Evolutionary conservation across 257 asterid genomes (phyloP).

Genomic region (Salvia rosmarinus): DNA sequence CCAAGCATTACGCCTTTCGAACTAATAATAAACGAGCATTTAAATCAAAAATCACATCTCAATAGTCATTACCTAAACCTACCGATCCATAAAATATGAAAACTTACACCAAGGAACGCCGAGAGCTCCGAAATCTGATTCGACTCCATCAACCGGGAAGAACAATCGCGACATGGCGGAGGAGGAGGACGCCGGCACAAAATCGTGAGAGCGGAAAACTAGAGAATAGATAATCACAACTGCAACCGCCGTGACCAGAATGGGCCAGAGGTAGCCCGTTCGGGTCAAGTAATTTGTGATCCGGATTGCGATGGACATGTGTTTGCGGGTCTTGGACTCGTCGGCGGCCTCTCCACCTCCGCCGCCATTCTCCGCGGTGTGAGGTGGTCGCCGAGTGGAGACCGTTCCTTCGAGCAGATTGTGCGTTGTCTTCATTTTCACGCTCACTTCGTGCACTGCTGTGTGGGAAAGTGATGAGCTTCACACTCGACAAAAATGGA

Average conservation of each 20-base stretch:
- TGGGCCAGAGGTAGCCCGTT: slow-evolving; percentile 74
- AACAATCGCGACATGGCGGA: slow-evolving; percentile 88
- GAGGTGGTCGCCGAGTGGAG: slow-evolving; percentile 70
- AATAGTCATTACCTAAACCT: too few relatives aligned
- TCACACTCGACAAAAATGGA: slow-evolving; percentile 8
- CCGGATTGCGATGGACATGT: slow-evolving; percentile 50
- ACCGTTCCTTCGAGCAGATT: slow-evolving; percentile 80
- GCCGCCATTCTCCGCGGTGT: too few relatives aligned
- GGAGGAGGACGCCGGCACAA: slow-evolving; percentile 80
- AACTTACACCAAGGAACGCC: slow-evolving; percentile 99
- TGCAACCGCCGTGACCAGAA: slow-evolving; percentile 51
- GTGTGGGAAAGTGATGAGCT: slow-evolving; percentile 30
- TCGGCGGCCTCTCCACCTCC: too few relatives aligned
- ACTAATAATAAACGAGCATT: too few relatives aligned
- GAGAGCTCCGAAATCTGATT: slow-evolving; percentile 90
- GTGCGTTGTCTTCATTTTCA: slow-evolving; percentile 37
- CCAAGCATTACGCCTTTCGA: too few relatives aligned
- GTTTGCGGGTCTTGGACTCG: slow-evolving; percentile 88
- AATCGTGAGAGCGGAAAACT: slow-evolving; percentile 62
- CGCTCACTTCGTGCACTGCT: slow-evolving; percentile 28
- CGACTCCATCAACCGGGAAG: slow-evolving; percentile 75
- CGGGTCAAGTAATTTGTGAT: slow-evolving; percentile 68
- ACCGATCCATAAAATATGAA: too few relatives aligned
- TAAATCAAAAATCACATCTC: too few relatives aligned
- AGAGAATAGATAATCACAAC: slow-evolving; percentile 53